Percentiles rank a stretch among this genome's conserved stretches.
These are phyloP conservation scores for Gonapodya sp. DNA, from an alignment of 192 early-diverging fungal genomes.

Conservation along the genomic window DNA sequence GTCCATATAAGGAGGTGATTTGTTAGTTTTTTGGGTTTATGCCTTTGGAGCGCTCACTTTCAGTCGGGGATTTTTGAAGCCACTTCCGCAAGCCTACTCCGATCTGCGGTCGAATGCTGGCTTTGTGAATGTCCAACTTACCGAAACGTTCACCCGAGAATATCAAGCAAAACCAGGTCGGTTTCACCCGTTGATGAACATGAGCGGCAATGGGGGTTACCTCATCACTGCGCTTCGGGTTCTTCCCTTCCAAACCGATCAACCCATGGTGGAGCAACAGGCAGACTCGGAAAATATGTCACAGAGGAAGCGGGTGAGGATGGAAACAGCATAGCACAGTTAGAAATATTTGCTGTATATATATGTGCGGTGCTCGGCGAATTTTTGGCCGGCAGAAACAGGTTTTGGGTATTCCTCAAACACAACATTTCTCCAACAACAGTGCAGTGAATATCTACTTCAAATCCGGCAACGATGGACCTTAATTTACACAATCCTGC, in stretches of 20 bases:
- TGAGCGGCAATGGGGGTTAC: slow-evolving; percentile 59
- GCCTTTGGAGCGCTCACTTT: background rate
- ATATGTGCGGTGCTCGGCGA: no score
- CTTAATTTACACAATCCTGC: background rate
- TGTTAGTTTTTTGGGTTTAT: background rate
- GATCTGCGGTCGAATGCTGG: slow-evolving; percentile 57
- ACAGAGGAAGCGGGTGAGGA: no score
- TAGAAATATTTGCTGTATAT: no score
- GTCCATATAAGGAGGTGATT: slow-evolving; percentile 33
- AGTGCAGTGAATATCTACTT: no score
- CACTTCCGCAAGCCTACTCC: slow-evolving; percentile 41
- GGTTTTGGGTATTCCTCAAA: no score
- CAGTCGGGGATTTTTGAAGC: slow-evolving; percentile 19
- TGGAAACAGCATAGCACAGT: no score
- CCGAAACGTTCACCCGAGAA: slow-evolving; percentile 85
- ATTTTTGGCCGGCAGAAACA: no score
- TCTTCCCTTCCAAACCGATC: no score
- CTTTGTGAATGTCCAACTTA: slow-evolving; percentile 74
- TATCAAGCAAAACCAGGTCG: slow-evolving; percentile 66
- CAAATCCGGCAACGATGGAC: no score
- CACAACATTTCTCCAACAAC: no score
- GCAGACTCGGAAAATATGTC: no score
- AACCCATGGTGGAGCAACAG: no score
- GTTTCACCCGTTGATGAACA: slow-evolving; percentile 73
- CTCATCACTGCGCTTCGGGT: slow-evolving; percentile 55